Evolutionary conservation across 2,329 filamentous ascomycete species (phyloP), one percentile per base, ranked within the genome.

Genomic region (Acarospora socialis): DNA sequence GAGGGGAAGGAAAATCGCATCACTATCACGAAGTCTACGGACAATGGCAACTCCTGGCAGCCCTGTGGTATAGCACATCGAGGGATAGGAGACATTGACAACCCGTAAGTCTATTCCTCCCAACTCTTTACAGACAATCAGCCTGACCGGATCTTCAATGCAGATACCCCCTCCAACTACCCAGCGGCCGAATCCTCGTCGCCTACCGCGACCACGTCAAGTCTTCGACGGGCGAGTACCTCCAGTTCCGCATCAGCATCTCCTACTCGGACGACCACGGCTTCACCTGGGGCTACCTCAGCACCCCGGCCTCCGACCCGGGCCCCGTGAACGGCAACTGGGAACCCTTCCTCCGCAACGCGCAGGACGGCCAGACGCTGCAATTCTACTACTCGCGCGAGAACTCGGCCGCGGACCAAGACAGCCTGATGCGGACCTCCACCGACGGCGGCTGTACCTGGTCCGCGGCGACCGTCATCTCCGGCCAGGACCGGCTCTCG

Each of bases 341-440:
- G 60, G 61, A 65, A 36, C 62, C 61, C 0, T 63, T 63, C 37
- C 30, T 65, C 13, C 48, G 60, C 4, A 39, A 54, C 2, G 54
- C 53, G 0, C 35, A 40, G 1, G 53, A 61, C 32, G 56, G 57
- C 1, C 7, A 17, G 5, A 47, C 49, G 3, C 34, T 63, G 15
- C 57, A 65, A 42, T 48, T 58, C 28, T 65, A 57, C 42, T 65
- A 63, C 40, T 60, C 56, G 4, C 48, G 47, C 2, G 59, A 63
- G 45, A 61, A 57, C 28, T 43, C 21, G 1, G 41, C 31, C 0
- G 36, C 28, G 4, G 57, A 61, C 32, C 62, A 65, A 44, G 58
- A 65, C 32, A 57, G 51, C 28, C 41, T 61, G 10, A 47, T 62
- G 45, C 49, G 48, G n/a, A 47, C 47, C 19, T 60, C 54, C 4